Percentiles rank a stretch among this genome's conserved stretches.
These are phyloP conservation scores for Claviceps monticola DNA, from an alignment of 2,329 filamentous ascomycete genomes.

Conservation along the genomic window DNA sequence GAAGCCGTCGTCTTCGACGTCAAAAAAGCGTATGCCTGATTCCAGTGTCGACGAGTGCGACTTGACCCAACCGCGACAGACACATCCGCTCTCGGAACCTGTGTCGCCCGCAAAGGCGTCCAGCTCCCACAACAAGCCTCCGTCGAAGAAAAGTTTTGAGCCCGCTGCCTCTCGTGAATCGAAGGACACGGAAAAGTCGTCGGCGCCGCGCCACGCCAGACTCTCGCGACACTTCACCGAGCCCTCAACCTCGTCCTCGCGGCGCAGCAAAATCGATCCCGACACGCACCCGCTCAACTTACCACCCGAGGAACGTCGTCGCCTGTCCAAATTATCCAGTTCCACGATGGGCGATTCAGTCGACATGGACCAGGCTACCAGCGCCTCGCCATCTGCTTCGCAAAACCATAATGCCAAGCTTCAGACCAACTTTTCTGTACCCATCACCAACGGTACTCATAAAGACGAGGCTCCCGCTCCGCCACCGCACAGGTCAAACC, in stretches of 20 bases:
- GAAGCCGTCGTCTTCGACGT: slow-evolving; percentile 20
- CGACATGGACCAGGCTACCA: slow-evolving; percentile 54
- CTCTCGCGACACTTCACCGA: slow-evolving; percentile 37
- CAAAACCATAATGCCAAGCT: slow-evolving; percentile 19
- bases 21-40: slow-evolving; percentile 27
- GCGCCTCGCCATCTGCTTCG: slow-evolving; percentile 39
- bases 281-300: slow-evolving; percentile 82
- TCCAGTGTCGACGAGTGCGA: slow-evolving; percentile 22
- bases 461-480: slow-evolving; percentile 44
- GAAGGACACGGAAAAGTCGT: slow-evolving; percentile 8
- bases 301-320: slow-evolving; percentile 74
- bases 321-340: slow-evolving; percentile 53
- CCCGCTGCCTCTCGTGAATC: slow-evolving; percentile 18
- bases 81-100: slow-evolving; percentile 20
- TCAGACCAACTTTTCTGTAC: slow-evolving; percentile 35
- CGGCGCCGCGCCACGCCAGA: slow-evolving; percentile 22
- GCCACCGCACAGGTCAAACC: slow-evolving; percentile 56
- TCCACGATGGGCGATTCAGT: slow-evolving; percentile 50
- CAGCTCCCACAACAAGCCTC: slow-evolving; percentile 16
- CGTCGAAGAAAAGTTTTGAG: slow-evolving; percentile 16
- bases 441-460: slow-evolving; percentile 34
- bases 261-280: slow-evolving; percentile 44
- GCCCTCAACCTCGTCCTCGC: slow-evolving; percentile 29
- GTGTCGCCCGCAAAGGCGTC: slow-evolving; percentile 24
- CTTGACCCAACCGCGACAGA: slow-evolving; percentile 19